Percentiles rank a stretch among this genome's conserved stretches.
Evolutionary conservation across 352 stramenopile genomes (phyloP).

Genomic region (Globisporangium carolinianum): DNA sequence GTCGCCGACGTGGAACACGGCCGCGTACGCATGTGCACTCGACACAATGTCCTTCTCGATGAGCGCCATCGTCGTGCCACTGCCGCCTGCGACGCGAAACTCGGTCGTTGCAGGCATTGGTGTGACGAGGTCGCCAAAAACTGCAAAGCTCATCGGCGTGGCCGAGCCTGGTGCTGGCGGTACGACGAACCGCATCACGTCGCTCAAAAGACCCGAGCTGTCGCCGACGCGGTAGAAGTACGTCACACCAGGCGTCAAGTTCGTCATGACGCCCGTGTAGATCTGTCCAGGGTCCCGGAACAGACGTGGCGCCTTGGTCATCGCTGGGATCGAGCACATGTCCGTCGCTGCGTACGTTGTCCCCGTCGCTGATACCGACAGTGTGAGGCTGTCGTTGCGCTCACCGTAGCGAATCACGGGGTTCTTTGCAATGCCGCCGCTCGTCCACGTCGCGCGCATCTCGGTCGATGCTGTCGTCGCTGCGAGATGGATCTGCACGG

Average conservation of each 20-base stretch:
- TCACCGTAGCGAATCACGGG: slow-evolving; percentile 34
- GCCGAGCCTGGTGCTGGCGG: slow-evolving; percentile 5
- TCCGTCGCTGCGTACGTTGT: slow-evolving; percentile 13
- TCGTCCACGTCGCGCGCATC: slow-evolving; percentile 57
- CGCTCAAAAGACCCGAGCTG: slow-evolving; percentile 2
- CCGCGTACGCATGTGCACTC: slow-evolving; percentile 28
- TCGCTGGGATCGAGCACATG: slow-evolving; percentile 11
- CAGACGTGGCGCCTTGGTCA: slow-evolving; percentile 3
- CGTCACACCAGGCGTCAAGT: slow-evolving; percentile 1
- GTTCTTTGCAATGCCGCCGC: slow-evolving; percentile 17
- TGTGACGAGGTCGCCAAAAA: slow-evolving; percentile 46
- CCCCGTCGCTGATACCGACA: slow-evolving; percentile 1
- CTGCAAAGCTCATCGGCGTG: slow-evolving; percentile 30
- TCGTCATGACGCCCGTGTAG: slow-evolving; percentile 13
- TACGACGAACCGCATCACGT: slow-evolving; percentile 13
- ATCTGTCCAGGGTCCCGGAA: slow-evolving; percentile 11
- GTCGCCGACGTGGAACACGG: slow-evolving; percentile 83
- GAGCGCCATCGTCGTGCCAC: slow-evolving; percentile 11
- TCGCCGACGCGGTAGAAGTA: slow-evolving; percentile 18
- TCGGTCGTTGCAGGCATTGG: slow-evolving; percentile 8
- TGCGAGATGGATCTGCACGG: slow-evolving; percentile 16
- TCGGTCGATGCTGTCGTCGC: slow-evolving; percentile 12
- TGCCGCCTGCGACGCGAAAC: slow-evolving; percentile 10
- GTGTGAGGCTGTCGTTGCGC: slow-evolving; percentile 12
- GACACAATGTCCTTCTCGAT: slow-evolving; percentile 15